A percentile compares a stretch with the other conserved stretches of the same genome.
Conservation (phyloP, 225 moss, liverwort and hornwort species). For the Rhytidiadelphus loreus region DNA sequence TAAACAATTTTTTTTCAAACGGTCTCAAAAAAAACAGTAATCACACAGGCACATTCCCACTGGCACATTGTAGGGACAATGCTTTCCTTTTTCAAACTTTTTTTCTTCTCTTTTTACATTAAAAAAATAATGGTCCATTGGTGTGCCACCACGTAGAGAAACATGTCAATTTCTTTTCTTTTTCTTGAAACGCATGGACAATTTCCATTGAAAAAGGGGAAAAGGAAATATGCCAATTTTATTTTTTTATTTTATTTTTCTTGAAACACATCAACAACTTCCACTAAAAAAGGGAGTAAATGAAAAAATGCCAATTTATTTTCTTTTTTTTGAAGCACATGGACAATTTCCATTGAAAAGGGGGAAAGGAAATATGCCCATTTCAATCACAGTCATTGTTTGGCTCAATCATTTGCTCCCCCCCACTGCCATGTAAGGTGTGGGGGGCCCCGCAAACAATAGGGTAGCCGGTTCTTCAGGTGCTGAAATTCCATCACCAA, state of each 20-base stretch:
- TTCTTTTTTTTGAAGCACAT: too few species aligned
- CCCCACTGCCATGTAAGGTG: background rate
- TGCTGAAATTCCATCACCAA: too few species aligned
- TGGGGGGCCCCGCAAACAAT: background rate
- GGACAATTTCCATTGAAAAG: too few species aligned
- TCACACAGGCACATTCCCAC: background rate
- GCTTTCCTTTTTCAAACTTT: background rate
- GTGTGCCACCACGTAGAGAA: background rate
- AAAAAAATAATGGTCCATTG: background rate
- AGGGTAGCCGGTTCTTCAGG: too few species aligned
- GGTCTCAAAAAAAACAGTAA: background rate
- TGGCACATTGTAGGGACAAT: background rate
- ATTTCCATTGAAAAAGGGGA: too few species aligned
- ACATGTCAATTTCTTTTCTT: background rate
- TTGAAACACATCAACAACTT: too few species aligned
- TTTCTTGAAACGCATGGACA: too few species aligned
- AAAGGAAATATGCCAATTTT: background rate
- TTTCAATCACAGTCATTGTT: background rate
- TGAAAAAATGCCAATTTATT: too few species aligned
- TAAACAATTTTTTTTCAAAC: background rate
- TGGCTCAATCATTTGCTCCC: slow-evolving; percentile 8
- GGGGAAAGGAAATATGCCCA: background rate
- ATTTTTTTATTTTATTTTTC: too few species aligned
- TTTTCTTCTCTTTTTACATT: background rate
- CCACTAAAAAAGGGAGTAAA: too few species aligned